Evolutionary conservation across 2,329 filamentous ascomycete species (phyloP).

Genomic region (Claviceps lovelessii): DNA sequence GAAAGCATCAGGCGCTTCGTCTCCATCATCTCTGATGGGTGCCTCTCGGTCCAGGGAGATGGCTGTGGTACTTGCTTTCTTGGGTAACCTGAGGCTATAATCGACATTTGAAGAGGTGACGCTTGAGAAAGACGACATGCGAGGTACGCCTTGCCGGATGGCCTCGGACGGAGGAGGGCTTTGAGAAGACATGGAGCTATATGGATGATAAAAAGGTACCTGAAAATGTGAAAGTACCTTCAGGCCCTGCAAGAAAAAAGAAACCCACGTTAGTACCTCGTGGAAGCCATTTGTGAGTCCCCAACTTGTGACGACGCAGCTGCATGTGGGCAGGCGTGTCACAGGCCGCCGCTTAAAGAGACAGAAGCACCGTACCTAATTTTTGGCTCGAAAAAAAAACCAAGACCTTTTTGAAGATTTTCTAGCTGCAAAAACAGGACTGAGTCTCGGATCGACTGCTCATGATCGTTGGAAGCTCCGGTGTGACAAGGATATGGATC

Average conservation of each 20-base stretch:
- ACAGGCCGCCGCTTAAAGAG: not conserved
- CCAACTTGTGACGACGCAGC: not conserved
- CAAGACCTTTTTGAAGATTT: not conserved
- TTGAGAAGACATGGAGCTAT: conserved; percentile 21
- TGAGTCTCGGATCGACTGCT: not conserved
- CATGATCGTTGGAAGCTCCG: not conserved
- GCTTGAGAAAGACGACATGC: conserved; percentile 17
- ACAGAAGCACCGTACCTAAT: not conserved
- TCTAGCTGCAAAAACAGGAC: not conserved
- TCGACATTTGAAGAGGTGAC: conserved; percentile 15
- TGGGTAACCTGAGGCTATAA: conserved; percentile 20
- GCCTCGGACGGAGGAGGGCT: conserved; percentile 14
- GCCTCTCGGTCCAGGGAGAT: conserved; percentile 17
- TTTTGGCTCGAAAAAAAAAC: not conserved
- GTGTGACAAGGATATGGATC: not conserved
- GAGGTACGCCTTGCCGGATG: conserved; percentile 17
- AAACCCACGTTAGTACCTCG: not conserved
- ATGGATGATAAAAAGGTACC: conserved; percentile 7
- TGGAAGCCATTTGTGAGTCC: not conserved
- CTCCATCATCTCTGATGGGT: conserved; percentile 13
- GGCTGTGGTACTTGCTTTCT: conserved; percentile 33
- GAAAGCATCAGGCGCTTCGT: conserved; percentile 31
- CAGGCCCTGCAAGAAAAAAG: not conserved
- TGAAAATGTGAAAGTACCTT: conserved; percentile 6
- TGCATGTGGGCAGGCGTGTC: no score